Evolutionary conservation across 2,329 filamentous ascomycete species (phyloP), one percentile per base, ranked within the genome.

Genomic region (Dactylonectria estremocensis): DNA sequence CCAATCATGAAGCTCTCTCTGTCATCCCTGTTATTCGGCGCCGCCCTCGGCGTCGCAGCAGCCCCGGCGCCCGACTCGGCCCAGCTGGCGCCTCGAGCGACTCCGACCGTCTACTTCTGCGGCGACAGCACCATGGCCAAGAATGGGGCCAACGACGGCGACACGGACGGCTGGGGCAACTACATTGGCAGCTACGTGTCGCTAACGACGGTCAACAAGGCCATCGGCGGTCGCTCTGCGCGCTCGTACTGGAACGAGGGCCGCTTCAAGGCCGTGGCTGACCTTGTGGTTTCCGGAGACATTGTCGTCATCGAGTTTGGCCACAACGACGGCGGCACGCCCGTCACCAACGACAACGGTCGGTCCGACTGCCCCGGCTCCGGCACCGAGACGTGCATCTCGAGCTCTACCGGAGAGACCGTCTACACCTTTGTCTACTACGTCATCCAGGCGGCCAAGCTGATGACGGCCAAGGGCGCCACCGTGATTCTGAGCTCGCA

Each of bases 251-350:
- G 87, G 1, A 86, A 89, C 54, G 91, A 93, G 80, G 89, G 88
- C 9, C 88, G 89, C 14, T 93, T 93, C 81, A 79, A 84, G 16
- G 83, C 83, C 0, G 86, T 93, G 59, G 85, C 87, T 53, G 79
- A 83, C 35, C 74, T 83, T 2, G 82, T 92, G 24, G 71, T 86
- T 74, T 63, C 83, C 1, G 89, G 89, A 35, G 91, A 93, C 78
- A 90, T 88, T 78, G 90, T 92, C 1, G 83, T 93, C 60, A 92
- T 93, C 60, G 91, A 93, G 73, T 92, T 93, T 73, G 91, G 91
- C 0, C 91, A 93, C 82, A 93, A 93, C 73, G 91, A 93, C 71
- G 91, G 90, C 22, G 90, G 90, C 2, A 85, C 85, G 0, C 80
- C 90, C 2, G 54, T 66, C 14, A 78, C 77, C 1, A 85, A 79